Evolutionary conservation across 208 protist species (phyloP).

Genomic region (Leishmania aethiopica): DNA sequence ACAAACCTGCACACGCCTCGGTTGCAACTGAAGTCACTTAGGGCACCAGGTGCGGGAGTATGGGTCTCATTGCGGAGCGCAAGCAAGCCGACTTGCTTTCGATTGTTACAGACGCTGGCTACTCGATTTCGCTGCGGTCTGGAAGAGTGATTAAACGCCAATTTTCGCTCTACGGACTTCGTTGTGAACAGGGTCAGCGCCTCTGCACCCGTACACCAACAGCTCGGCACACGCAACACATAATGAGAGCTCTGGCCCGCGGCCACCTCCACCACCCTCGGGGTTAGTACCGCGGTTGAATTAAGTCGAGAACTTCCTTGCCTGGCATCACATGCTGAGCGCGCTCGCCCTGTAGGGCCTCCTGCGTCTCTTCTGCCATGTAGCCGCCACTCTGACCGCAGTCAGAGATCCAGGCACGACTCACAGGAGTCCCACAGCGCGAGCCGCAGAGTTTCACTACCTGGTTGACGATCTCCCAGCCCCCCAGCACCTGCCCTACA

Average conservation of each 20-base stretch:
- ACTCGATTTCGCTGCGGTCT: background rate
- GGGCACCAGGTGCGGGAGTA: background rate
- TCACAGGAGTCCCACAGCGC: slow-evolving; percentile 84
- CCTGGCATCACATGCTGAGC: slow-evolving; percentile 64
- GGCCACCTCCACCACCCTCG: background rate
- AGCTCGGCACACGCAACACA: background rate
- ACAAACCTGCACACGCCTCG: background rate
- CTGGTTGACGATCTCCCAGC: slow-evolving; percentile 81
- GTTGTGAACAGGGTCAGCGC: slow-evolving; percentile 2
- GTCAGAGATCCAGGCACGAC: slow-evolving; percentile 86
- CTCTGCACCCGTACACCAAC: background rate
- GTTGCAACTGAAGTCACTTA: background rate
- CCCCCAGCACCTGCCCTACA: slow-evolving; percentile 88
- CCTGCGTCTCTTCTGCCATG: slow-evolving; percentile 61
- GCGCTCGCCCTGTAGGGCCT: slow-evolving; percentile 56
- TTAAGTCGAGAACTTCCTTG: slow-evolving; percentile 79
- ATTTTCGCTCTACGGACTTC: background rate
- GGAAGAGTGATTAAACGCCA: background rate
- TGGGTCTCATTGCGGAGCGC: background rate
- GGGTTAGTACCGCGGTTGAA: slow-evolving; percentile 75
- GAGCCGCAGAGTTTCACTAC: slow-evolving; percentile 67
- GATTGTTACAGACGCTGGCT: background rate
- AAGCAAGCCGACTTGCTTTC: background rate
- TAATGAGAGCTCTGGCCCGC: background rate
- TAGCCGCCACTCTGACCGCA: slow-evolving; percentile 88